Base-by-base conservation (phyloP, 495 filamentous ascomycete genomes). In the Cryomyces antarcticus region DNA sequence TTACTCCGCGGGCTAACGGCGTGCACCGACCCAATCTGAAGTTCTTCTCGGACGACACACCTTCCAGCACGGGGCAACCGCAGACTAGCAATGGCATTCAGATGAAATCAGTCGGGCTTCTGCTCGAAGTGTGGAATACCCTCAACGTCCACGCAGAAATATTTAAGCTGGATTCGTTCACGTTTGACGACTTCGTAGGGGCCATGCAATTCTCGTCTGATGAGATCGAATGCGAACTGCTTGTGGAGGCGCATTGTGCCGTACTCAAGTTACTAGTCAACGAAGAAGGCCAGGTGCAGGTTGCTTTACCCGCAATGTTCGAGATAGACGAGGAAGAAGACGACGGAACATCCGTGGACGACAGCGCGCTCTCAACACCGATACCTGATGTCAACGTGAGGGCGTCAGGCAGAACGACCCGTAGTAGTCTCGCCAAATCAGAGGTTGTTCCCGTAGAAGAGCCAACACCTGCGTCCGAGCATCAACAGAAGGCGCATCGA, bases 91-190 rank as follows among this genome's bases (percentile, higher is more conserved):
- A 72, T 47, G 75, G 76, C 34, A 73, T 94, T 43, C 61, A 71
- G 11, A 83, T 85, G 71, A 72, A 80, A 52, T 83, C 82, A 3
- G 73, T 92, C 7, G 84, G 84, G 1, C 67, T 71, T 9, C 63
- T 95, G 7, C 62, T 95, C 28, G 86, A 93, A 58, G 83, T 78
- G 0, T 97, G 92, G 92, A 80, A 93, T 47, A 94, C 87, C 5
- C 68, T 97, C 27, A 96, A 93, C 53, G 88, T 96, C 30, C 94
- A 92, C 54, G 92, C 84, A 51, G 82, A 93, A 53, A 78, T 94
- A 7, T 93, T 84, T 51, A 73, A 81, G 49, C 68, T 97, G 24
- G 89, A 97, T 56, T 95, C 88, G 0, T 97, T 96, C 53, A 96
- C 88, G 0, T 88, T 97, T 52, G 89, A 97, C 54, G 92, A 97